Evolutionary conservation across 2,329 filamentous ascomycete genomes (phyloP).

Genomic region (Fusarium xylarioides): DNA sequence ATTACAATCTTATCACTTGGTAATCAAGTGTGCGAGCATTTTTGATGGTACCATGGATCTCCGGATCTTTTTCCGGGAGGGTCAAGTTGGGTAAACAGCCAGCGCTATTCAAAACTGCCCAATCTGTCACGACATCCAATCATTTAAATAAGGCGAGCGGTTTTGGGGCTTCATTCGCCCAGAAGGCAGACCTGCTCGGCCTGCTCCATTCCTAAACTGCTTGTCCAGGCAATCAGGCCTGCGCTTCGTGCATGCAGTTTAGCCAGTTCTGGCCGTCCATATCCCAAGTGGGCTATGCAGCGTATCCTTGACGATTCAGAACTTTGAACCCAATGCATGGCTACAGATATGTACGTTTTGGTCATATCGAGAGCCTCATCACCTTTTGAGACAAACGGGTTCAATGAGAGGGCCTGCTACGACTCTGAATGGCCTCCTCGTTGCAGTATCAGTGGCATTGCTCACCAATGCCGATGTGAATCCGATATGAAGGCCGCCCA

Average conservation of each 20-base stretch:
- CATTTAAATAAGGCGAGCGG: conserved; percentile 39
- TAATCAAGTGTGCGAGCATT: conserved; percentile 12
- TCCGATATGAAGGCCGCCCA: conserved; percentile 27
- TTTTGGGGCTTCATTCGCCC: conserved; percentile 24
- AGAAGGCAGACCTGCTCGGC: conserved; percentile 32
- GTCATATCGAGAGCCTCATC: conserved; percentile 37
- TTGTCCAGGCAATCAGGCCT: conserved; percentile 32
- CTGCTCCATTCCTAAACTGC: conserved; percentile 31
- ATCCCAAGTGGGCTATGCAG: conserved; percentile 30
- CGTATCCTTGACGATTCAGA: conserved; percentile 25
- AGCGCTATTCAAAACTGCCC: conserved; percentile 42
- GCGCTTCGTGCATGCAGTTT: conserved; percentile 30
- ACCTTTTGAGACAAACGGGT: conserved; percentile 31
- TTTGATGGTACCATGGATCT: conserved; percentile 23
- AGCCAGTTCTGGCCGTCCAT: conserved; percentile 34
- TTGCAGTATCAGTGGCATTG: conserved; percentile 32
- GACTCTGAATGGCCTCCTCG: conserved; percentile 32
- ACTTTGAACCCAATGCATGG: conserved; percentile 35
- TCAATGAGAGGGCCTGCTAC: conserved; percentile 20
- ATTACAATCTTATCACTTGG: conserved; percentile 1
- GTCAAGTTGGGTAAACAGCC: conserved; percentile 39
- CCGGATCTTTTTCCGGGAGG: conserved; percentile 40
- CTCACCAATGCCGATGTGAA: conserved; percentile 30
- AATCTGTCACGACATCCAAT: conserved; percentile 38
- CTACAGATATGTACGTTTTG: conserved; percentile 25